Evolutionary conservation across 1,284 basidiomycete genomes (phyloP).

Genomic region (Pholiota adiposa): DNA sequence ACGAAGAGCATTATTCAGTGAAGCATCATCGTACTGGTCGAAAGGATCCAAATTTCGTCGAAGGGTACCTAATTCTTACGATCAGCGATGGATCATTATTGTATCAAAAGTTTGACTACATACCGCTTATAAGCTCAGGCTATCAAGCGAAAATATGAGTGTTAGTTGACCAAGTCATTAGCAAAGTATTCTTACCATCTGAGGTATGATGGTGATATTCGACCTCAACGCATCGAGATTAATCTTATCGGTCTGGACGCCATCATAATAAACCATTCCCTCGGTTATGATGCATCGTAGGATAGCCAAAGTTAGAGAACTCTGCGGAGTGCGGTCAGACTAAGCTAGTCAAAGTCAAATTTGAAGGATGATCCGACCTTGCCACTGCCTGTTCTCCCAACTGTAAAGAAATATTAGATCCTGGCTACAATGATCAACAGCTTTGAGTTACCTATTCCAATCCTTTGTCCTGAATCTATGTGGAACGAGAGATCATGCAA

Average conservation of each 20-base stretch:
- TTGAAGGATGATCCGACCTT: conserved; percentile 52
- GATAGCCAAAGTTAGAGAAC: conserved; percentile 53
- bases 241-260: conserved; percentile 45
- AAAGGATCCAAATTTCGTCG: conserved; percentile 32
- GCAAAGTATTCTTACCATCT: conserved; percentile 33
- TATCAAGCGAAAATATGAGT: neutral
- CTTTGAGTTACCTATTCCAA: conserved; percentile 50
- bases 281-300: conserved; percentile 62
- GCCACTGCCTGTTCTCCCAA: conserved; percentile 79
- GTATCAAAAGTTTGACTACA: conserved; percentile 38
- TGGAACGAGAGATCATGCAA: conserved; percentile 57
- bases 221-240: conserved; percentile 70
- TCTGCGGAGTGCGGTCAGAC: conserved; percentile 39
- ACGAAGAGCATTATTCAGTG: conserved; percentile 56
- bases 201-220: conserved; percentile 67
- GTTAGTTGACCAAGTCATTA: neutral
- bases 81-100: conserved; percentile 21
- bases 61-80: conserved; percentile 7
- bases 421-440: neutral
- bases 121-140: conserved; percentile 14
- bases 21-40: conserved; percentile 68
- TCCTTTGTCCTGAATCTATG: conserved; percentile 59
- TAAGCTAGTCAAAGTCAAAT: neutral
- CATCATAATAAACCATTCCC: conserved; percentile 61
- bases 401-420: conserved; percentile 31